These are phyloP conservation scores for Leccinum solheimii DNA, from an alignment of 1,284 basidiomycete genomes.

Conservation along the genomic window DNA sequence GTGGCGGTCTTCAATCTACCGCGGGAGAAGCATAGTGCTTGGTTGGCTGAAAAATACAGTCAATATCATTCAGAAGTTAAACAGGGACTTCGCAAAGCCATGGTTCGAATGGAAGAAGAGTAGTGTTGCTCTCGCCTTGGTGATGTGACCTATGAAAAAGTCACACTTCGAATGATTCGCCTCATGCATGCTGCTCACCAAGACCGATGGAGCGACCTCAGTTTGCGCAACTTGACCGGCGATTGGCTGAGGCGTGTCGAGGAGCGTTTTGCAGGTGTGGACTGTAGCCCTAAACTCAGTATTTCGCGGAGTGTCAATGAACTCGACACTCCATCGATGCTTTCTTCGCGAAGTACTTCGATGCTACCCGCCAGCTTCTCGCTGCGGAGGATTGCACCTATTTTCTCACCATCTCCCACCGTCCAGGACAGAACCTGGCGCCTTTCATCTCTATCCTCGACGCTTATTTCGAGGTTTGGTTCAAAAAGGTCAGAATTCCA, in stretches of 20 bases:
- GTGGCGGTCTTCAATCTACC: constrained; percentile 95
- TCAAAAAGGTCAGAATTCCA: constrained; percentile 79
- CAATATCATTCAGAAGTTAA: constrained; percentile 90
- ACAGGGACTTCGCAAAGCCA: constrained; percentile 95
- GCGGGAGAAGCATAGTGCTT: constrained; percentile 90
- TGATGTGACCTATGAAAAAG: constrained; percentile 99
- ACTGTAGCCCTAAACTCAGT: constrained; percentile 79
- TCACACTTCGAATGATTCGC: constrained; percentile 85
- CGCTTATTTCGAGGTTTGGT: constrained; percentile 93
- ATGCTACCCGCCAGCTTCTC: constrained; percentile 83
- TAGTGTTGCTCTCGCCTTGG: constrained; percentile 77
- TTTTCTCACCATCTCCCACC: constrained; percentile 93
- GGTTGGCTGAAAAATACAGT: constrained; percentile 85
- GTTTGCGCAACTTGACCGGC: constrained; percentile 91
- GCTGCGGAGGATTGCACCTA: constrained; percentile 95
- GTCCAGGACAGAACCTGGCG: constrained; percentile 96
- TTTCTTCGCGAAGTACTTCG: constrained; percentile 86
- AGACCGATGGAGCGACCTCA: constrained; percentile 91
- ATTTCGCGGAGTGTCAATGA: constrained; percentile 86
- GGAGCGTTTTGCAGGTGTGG: constrained; percentile 95
- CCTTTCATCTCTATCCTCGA: constrained; percentile 99
- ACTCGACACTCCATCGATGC: constrained; percentile 80
- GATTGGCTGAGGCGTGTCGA: constrained; percentile 97
- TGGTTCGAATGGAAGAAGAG: constrained; percentile 97
- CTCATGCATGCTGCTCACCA: constrained; percentile 94